Conservation (phyloP, 306 rosid genomes). For the Mimosa pudica region DNA sequence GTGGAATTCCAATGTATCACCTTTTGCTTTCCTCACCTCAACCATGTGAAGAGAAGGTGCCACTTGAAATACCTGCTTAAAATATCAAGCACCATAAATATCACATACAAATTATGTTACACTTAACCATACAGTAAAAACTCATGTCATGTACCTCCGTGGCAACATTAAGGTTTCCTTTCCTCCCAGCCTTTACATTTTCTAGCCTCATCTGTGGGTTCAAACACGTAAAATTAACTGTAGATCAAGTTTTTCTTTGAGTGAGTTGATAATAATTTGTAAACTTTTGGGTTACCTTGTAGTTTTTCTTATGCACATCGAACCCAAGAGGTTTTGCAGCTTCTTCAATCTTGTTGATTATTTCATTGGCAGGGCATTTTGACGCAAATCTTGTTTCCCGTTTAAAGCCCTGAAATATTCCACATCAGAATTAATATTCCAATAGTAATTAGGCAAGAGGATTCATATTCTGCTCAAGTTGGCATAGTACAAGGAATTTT, state of each 20-base stretch:
- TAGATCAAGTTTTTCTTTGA: background rate
- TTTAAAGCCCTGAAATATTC: slow-evolving; percentile 67
- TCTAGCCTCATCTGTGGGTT: slow-evolving; percentile 82
- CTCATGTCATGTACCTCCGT: slow-evolving; percentile 65
- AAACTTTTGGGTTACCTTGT: slow-evolving; percentile 61
- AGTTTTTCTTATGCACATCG: slow-evolving; percentile 92
- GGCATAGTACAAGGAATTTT: background rate
- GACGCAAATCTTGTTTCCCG: slow-evolving; percentile 98
- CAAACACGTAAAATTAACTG: slow-evolving; percentile 6
- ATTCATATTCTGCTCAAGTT: background rate
- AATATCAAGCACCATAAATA: background rate
- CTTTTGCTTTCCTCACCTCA: slow-evolving; percentile 95
- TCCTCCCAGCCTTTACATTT: slow-evolving; percentile 91
- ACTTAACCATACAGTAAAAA: slow-evolving; percentile 13
- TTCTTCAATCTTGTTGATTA: slow-evolving; percentile 87
- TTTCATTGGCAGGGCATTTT: slow-evolving; percentile 80
- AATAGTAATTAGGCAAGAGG: background rate
- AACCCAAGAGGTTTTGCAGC: slow-evolving; percentile 99
- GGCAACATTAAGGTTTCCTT: slow-evolving; percentile 96
- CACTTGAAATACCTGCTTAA: slow-evolving; percentile 83
- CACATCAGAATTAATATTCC: slow-evolving; percentile 2
- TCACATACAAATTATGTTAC: slow-evolving; percentile 1
- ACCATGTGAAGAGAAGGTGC: slow-evolving; percentile 99
- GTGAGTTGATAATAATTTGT: slow-evolving; percentile 4
- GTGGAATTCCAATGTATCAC: slow-evolving; percentile 96